Conservation (phyloP, 225 moss, liverwort and hornwort species). For the Thuidium tamariscinum region DNA sequence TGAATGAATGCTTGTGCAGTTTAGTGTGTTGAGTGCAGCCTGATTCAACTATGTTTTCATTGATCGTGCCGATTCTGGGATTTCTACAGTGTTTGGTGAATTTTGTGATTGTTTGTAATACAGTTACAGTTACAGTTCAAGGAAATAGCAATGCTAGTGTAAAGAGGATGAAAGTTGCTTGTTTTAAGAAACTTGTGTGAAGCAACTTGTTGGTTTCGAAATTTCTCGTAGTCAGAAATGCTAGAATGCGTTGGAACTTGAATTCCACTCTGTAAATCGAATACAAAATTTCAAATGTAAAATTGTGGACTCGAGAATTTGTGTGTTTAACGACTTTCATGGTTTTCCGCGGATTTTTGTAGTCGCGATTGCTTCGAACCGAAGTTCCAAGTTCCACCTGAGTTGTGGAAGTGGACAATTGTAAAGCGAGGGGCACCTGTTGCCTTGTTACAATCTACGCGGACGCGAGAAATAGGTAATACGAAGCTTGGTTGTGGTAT, state of each 20-base stretch:
- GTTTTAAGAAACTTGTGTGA: too few species aligned
- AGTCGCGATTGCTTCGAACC: not conserved
- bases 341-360: not conserved
- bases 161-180: too few species aligned
- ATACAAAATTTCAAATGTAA: not conserved
- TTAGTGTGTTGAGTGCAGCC: too few species aligned
- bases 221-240: too few species aligned
- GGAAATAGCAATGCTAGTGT: not conserved
- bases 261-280: too few species aligned
- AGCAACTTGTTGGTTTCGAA: not conserved
- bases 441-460: too few species aligned
- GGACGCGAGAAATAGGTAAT: too few species aligned
- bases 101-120: not conserved
- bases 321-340: not conserved
- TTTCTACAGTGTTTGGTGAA: too few species aligned
- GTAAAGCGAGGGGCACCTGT: not conserved
- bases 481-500: too few species aligned
- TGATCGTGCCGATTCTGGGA: too few species aligned
- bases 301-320: not conserved
- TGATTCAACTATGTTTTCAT: too few species aligned
- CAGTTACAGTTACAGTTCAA: too few species aligned
- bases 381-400: not conserved
- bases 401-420: not conserved
- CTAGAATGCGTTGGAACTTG: not conserved
- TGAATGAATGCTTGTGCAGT: not conserved